Conservation (phyloP, 2,329 filamentous ascomycete genomes). For the Tympanopsis confertula region DNA sequence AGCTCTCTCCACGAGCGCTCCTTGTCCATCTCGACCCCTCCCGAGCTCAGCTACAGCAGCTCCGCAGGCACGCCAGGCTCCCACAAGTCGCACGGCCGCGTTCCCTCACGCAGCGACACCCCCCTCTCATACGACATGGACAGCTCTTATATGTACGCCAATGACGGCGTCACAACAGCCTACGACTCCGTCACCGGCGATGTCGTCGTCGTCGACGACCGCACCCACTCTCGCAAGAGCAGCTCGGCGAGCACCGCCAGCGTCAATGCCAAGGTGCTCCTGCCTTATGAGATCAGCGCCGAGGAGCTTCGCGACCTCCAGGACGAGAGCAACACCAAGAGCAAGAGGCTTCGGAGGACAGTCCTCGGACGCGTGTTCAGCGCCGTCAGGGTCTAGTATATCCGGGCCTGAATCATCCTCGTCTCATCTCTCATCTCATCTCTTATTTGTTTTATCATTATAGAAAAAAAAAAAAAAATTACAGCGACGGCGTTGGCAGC, state of each 20-base stretch:
- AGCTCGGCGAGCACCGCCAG: slow-evolving; percentile 8
- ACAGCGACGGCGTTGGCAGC: too few species aligned
- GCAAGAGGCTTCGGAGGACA: background rate
- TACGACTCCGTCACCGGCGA: slow-evolving; percentile 35
- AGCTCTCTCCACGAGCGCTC: slow-evolving; percentile 24
- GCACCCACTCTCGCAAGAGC: slow-evolving; percentile 11
- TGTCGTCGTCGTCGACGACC: slow-evolving; percentile 22
- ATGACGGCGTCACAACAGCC: slow-evolving; percentile 18
- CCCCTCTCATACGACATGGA: slow-evolving; percentile 30
- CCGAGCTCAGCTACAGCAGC: slow-evolving; percentile 33
- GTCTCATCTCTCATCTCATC: too few species aligned
- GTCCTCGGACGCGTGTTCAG: background rate
- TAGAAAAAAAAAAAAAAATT: too few species aligned
- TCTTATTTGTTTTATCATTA: too few species aligned
- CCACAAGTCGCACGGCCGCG: slow-evolving; percentile 7
- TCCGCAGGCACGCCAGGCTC: slow-evolving; percentile 24
- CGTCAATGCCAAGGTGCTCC: slow-evolving; percentile 16
- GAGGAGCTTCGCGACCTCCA: slow-evolving; percentile 39
- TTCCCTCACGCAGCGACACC: slow-evolving; percentile 24
- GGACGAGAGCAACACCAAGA: slow-evolving; percentile 25
- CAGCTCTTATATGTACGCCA: background rate
- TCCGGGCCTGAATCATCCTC: too few species aligned
- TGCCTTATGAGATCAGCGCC: slow-evolving; percentile 42
- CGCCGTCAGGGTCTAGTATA: background rate
- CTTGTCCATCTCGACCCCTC: slow-evolving; percentile 28